These are phyloP conservation scores for Starmerella ratchasimensis DNA, from an alignment of 805 yeast species.

Conservation along the genomic window DNA sequence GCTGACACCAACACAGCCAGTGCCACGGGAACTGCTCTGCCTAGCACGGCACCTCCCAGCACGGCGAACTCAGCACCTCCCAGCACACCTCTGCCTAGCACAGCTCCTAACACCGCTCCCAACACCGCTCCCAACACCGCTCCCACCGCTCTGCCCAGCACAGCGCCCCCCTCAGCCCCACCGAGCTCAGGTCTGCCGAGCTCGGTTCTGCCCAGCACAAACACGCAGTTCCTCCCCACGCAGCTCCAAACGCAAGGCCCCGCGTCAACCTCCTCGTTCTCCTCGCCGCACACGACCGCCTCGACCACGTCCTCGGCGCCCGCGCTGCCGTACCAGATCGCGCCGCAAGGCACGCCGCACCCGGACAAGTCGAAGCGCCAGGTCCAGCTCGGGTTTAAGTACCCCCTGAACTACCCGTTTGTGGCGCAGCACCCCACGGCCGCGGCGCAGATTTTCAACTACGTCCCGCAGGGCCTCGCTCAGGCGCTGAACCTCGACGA, in stretches of 20 bases:
- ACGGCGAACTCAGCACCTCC: not conserved
- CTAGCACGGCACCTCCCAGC: not conserved
- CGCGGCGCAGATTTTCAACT: slow-evolving; percentile 75
- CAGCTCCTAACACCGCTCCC: too few relatives aligned
- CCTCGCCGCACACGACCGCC: too few relatives aligned
- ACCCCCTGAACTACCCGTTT: slow-evolving; percentile 70
- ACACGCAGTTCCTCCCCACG: too few relatives aligned
- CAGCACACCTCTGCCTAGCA: too few relatives aligned
- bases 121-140: too few relatives aligned
- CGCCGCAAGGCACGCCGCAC: slow-evolving; percentile 38
- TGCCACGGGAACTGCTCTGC: too few relatives aligned
- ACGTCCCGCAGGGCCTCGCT: slow-evolving; percentile 59
- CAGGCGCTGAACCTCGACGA: slow-evolving; percentile 41
- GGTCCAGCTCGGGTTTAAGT: slow-evolving; percentile 65
- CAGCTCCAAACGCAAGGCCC: too few relatives aligned
- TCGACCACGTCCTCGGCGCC: slow-evolving; percentile 7
- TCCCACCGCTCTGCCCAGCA: too few relatives aligned
- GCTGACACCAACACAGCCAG: too few relatives aligned
- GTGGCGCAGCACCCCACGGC: slow-evolving; percentile 59
- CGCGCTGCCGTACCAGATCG: slow-evolving; percentile 51
- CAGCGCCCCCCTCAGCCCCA: too few relatives aligned
- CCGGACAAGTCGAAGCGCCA: slow-evolving; percentile 29
- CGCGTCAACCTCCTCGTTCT: not conserved
- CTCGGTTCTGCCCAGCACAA: too few relatives aligned
- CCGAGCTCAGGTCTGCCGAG: too few relatives aligned